Evolutionary conservation across 139 green algal genomes (phyloP), one percentile per base, ranked within the genome.

Genomic region (Ettlia oleoabundans): DNA sequence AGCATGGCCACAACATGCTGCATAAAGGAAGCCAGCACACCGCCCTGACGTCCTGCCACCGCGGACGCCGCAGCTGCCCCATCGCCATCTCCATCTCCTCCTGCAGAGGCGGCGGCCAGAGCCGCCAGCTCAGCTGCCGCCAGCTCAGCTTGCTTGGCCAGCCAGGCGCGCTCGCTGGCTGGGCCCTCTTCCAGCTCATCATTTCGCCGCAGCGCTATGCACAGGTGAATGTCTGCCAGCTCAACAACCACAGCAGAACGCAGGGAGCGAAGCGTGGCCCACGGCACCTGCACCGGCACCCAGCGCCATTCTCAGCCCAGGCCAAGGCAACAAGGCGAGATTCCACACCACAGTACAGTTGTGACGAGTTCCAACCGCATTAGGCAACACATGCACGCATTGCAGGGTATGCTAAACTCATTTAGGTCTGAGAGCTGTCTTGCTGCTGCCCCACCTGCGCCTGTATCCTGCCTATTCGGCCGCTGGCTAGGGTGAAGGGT

Each of bases 61-160:
- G 63, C 52, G 42, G 19, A 66, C 73, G 55, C 84, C 83, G 35
- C 78, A 72, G 67, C 83, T 65, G 58, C 66, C 53, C 70, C 64
- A 62, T 79, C 66, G 33, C 67, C 58, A 38, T 79, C 67, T 28
- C 19, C 37, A 40, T 24, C 65, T n/a, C n/a, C n/a, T n/a, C n/a
- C n/a, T n/a, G n/a, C n/a, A 62, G 35, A 24, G 37, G 35, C 65
- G 2, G 37, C 43, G 3, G 74, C 62, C 21, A 81, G 38, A 33
- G 7, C 43, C 18, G 87, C 82, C 26, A 94, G 86, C 89, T 96
- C 91, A 24, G 90, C 87, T 19, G 91, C 92, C n/a, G 93, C 92
- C 38, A 96, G 84, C 83, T 92, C 82, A 1, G 91, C 93, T 53
- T 93, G 89, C 86, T 96, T 97, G 41, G 92, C 89, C 42, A 89